Base-by-base conservation (phyloP, 139 green algal species). In the Gonium pectorale region DNA sequence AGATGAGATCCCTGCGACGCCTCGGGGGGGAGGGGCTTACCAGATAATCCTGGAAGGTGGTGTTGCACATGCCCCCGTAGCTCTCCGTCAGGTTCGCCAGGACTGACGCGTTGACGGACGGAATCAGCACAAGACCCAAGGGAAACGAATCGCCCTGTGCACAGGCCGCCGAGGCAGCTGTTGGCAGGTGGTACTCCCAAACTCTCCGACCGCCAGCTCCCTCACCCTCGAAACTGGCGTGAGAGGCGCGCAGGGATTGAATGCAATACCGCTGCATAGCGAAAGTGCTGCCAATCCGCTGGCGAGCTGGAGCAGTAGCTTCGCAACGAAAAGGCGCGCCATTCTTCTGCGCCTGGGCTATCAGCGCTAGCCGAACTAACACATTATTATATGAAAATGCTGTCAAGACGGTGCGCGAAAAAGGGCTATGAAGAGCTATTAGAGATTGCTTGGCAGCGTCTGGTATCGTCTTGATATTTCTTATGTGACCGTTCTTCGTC, bases 81-180 rank as follows among this genome's bases (percentile, higher is more conserved):
- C 26, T 5, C 1, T 19, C 41, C 3, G 62, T 38, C 2, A 83
- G 40, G 31, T 78, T 56, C 24, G 46, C 49, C 5, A 87, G 2
- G 5, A 49, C 3, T 0, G 62, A 40, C 2, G 62, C 82, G 29
- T 83, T 83, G 15, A 64, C 41, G 5, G 15, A 46, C 2, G 82
- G 82, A 13, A 87, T 35, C 1, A 87, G 38, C 21, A 49, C 72
- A 7, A 87, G 51, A 0, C 82, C 82, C 15, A 87, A 35, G 0
- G 33, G 15, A 49, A 83, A 87, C 0, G 63, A 26, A 19, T 87
- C 82, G 5, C 72, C 82, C 82, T 87, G 59, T n/a, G n/a, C 8
- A 41, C 24, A 11, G 21, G 59, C 19, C 2, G 22, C 17, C 49
- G 7, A 43, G 27, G 73, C 56, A 81, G 56, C 38, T 81, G 56